Evolutionary conservation across 768 basidiomycete genomes (phyloP).

Genomic region (Suillus variegatus): DNA sequence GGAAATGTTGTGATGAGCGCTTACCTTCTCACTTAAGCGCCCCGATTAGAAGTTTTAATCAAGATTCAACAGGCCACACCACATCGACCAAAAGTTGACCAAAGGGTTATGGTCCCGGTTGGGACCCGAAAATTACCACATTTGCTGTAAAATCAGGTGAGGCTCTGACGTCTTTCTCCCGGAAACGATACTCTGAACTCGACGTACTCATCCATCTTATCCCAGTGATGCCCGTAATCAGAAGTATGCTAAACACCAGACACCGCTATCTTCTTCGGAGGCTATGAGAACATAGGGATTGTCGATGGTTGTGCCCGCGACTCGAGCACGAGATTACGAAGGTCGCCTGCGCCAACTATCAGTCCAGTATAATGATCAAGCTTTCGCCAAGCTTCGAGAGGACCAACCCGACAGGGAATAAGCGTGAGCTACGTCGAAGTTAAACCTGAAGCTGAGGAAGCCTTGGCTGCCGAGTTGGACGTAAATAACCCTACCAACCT

Average conservation of each 20-base stretch:
- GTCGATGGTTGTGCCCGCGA: neutral
- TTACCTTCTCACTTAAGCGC: neutral
- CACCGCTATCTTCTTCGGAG: neutral
- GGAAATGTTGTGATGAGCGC: conserved; percentile 3
- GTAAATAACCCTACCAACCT: neutral
- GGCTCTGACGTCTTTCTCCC: too few relatives aligned
- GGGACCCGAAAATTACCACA: neutral
- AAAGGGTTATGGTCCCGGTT: too few relatives aligned
- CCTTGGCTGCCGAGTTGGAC: neutral
- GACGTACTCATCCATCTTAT: neutral
- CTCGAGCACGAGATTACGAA: neutral
- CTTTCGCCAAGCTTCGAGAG: neutral
- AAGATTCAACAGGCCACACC: neutral
- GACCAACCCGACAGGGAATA: neutral
- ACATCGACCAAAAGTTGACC: neutral
- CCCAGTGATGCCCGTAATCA: neutral
- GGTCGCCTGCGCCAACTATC: neutral
- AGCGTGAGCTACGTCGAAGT: neutral
- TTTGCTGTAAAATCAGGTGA: too few relatives aligned
- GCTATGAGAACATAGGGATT: neutral
- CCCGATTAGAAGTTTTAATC: neutral
- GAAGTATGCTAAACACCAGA: neutral
- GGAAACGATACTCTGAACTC: neutral
- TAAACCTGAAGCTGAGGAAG: neutral
- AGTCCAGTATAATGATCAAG: neutral